Base-by-base conservation (phyloP, 257 asterid genomes). In the Solanum corneliomulleri region DNA sequence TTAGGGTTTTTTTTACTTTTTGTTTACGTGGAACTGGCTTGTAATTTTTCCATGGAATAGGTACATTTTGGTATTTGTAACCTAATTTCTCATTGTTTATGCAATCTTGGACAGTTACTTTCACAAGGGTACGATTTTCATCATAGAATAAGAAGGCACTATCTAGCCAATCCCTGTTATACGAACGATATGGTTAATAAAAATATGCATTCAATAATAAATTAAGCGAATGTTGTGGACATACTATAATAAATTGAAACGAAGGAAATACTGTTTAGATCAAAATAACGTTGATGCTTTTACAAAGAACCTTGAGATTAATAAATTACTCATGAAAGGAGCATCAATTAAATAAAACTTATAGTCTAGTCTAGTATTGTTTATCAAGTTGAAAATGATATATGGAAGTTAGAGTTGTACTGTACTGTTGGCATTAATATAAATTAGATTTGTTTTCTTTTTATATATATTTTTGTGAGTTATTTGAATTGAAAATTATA, bases 141-240 rank as follows among this genome's bases (percentile, higher is more conserved):
- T 93, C 95, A 74, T 92, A 92, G 89, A 93, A 93, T 2, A 93
- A 8, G 89, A 93, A 93, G 0, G 92, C 27, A 6, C 94, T 84
- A 84, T 93, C 91, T 4, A 91, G 77, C 93, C 92, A 93, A 84
- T 92, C 95, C 11, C 93, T 90, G 56, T 92, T 71, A 29, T 1
- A 33, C 12, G 12, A 4, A 69, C 2, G 70, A 66, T 25, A 11
- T 69, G 14, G 31, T 29, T 69, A 3, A 62, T 23, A 3, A 56
- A 66, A 25, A 66, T 27, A 14, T 66, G 21, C 11, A 5, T 13
- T 58, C 1, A 64, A 33, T 66, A 27, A 66, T 7, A 27, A 27
- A 27, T 66, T 66, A 9, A 15, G 69, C 15, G 1, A 2, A 60
- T 23, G 3, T 4, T n/a, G 27, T 62, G 70, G 69, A 62, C 7